Conservation (phyloP, 768 basidiomycete species). For the Panus rudis region DNA sequence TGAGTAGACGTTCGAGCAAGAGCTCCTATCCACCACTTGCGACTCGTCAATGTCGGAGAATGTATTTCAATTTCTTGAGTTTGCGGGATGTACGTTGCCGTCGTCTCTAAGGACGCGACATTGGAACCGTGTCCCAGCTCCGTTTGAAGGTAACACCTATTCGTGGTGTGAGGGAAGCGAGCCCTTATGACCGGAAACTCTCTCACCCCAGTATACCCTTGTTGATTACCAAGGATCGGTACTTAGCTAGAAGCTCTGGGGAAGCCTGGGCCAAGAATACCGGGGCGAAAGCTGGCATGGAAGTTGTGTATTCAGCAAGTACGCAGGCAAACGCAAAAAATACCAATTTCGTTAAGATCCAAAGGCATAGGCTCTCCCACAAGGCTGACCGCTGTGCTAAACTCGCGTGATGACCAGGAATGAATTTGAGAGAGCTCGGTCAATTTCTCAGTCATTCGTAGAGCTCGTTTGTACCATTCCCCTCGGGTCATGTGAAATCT, state of each 20-base stretch:
- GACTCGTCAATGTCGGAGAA: constrained; percentile 66
- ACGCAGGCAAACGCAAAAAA: constrained; percentile 1
- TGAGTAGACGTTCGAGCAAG: constrained; percentile 69
- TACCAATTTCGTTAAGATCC: constrained; percentile 30
- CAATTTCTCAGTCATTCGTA: constrained; percentile 48
- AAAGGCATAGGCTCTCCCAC: constrained; percentile 52
- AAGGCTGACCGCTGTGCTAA: constrained; percentile 35
- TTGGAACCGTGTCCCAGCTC: constrained; percentile 78
- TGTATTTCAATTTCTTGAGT: constrained; percentile 68
- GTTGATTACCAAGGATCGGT: constrained; percentile 39
- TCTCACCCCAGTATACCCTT: constrained; percentile 51
- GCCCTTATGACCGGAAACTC: background rate
- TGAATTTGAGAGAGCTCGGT: constrained; percentile 51
- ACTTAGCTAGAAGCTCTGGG: constrained; percentile 43
- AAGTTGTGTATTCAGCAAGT: constrained; percentile 10
- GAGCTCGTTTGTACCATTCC: constrained; percentile 48
- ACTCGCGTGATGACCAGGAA: constrained; percentile 46
- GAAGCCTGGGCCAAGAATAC: constrained; percentile 60
- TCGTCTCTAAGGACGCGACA: constrained; percentile 63
- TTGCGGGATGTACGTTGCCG: constrained; percentile 64
- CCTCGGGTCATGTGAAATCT: constrained; percentile 55
- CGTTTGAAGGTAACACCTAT: constrained; percentile 65
- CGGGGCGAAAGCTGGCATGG: constrained; percentile 50
- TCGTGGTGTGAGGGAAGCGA: background rate
- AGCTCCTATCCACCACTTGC: constrained; percentile 80